Evolutionary conservation across 805 yeast genomes (phyloP), one percentile per base, ranked within the genome.

Genomic region (Saturnispora halmiae): DNA sequence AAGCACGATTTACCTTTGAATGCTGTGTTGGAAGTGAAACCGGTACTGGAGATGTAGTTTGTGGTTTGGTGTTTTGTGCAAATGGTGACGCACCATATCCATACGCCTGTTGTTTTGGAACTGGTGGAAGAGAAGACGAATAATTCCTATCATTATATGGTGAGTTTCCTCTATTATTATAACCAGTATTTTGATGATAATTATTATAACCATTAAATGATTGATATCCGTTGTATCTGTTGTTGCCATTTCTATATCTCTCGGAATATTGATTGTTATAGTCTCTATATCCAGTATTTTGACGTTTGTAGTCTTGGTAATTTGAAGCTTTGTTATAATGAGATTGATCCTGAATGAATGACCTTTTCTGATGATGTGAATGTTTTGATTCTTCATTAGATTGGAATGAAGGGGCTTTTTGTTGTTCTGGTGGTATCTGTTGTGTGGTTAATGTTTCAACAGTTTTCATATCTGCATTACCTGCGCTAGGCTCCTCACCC

Each of bases 401-500:
- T 25, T 33, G 26, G 10, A 16, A 11, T 7, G 6, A 13, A 20
- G 19, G 15, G 3, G 15, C 16, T 33, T 33, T 10, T 27, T 27
- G 30, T 27, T 22, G 26, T 22, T 22, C 9, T 27, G 8, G 30
- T 27, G 30, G 30, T 27, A 11, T 11, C 11, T 24, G 27, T 24
- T 24, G 27, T 11, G n/a, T n/a, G n/a, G n/a, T n/a, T n/a, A 22
- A 10, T 22, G 26, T 22, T 22, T 22, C 26, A 7, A 7, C 9
- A 22, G 10, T 22, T 7, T 22, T 6, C 10, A 7, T 10, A 7
- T 22, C 31, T 9, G 19, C 11, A 16, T 28, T 5, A 16, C 8
- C 30, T n/a, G 34, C 7, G n/a, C n/a, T 8, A 14, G 34, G 4
- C 3, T 18, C 27, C 26, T 69, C 69, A 40, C 64, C 63, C 37